Conservation (phyloP, 768 basidiomycete genomes). For the Coprinellus aureogranulatus region DNA sequence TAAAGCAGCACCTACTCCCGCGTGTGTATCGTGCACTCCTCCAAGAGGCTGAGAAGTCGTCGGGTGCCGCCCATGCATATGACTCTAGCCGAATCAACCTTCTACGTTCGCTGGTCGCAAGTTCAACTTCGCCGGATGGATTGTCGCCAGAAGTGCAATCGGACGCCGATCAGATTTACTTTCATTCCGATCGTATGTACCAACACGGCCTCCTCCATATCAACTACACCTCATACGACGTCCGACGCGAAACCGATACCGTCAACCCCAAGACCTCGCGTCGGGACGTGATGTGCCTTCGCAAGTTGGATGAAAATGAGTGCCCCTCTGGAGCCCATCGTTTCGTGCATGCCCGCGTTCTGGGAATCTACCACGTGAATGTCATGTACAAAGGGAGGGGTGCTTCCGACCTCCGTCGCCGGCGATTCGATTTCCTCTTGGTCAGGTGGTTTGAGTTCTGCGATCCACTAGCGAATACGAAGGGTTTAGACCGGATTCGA, state of each 20-base stretch:
- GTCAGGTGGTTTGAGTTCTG: not conserved
- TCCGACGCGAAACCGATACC: slow-evolving; percentile 14
- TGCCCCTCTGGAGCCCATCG: slow-evolving; percentile 14
- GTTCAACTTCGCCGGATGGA: slow-evolving; percentile 2
- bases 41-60: not conserved
- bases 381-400: not conserved
- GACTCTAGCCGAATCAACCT: not conserved
- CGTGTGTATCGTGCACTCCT: slow-evolving; percentile 17
- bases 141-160: slow-evolving; percentile 1
- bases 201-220: slow-evolving; percentile 11
- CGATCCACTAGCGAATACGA: slow-evolving; percentile 19
- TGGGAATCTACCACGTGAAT: slow-evolving; percentile 8
- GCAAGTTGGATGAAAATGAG: not conserved
- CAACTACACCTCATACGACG: slow-evolving; percentile 17
- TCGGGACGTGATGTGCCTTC: not conserved
- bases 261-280: slow-evolving; percentile 12
- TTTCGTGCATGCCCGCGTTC: slow-evolving; percentile 33
- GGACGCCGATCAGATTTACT: not conserved
- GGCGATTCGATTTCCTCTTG: not conserved
- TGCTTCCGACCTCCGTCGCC: not conserved
- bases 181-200: slow-evolving; percentile 8
- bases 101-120: slow-evolving; percentile 6
- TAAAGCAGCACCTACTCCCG: slow-evolving; percentile 32
- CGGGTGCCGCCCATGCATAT: not conserved
- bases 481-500: slow-evolving; percentile 33